phyloP scores from a whole-genome alignment of 2,329 filamentous ascomycete species.

The Alternaria metachromatica region DNA sequence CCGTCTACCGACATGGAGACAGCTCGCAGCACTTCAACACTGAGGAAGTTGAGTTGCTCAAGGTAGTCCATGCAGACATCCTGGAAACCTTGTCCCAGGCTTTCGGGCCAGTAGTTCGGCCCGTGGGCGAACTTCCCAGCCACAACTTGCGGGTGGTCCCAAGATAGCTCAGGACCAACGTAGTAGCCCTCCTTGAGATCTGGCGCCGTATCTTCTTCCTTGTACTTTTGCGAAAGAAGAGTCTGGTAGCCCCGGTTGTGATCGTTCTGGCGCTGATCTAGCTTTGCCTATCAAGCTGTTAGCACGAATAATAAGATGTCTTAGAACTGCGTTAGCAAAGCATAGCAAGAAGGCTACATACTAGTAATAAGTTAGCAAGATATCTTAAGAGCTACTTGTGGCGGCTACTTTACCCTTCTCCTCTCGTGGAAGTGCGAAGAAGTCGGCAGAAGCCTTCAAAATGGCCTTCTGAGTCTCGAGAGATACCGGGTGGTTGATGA shows the following conservation, averaged over 20 bases:
- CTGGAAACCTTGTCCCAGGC: background rate
- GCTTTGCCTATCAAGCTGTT: background rate
- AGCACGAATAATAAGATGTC: no score
- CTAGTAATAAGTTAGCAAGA: no score
- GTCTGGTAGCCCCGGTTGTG: background rate
- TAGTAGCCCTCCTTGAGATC: background rate
- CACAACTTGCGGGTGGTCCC: background rate
- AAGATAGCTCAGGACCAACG: background rate
- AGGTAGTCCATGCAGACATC: background rate
- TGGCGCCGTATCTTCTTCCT: background rate
- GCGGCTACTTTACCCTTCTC: background rate
- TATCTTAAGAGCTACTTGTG: no score
- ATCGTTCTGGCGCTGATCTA: background rate
- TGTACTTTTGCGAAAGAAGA: background rate
- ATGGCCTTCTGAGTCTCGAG: background rate
- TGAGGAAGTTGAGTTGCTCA: background rate
- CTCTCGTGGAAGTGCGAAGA: background rate
- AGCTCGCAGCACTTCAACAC: background rate
- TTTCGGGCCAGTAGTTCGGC: background rate
- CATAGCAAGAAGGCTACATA: background rate
- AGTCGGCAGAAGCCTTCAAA: background rate
- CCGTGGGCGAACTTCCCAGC: background rate
- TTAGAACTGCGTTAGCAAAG: no score
- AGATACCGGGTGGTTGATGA: background rate
- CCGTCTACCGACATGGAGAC: background rate